Conservation (phyloP, 495 filamentous ascomycete genomes). For the Xylaria cubensis region DNA sequence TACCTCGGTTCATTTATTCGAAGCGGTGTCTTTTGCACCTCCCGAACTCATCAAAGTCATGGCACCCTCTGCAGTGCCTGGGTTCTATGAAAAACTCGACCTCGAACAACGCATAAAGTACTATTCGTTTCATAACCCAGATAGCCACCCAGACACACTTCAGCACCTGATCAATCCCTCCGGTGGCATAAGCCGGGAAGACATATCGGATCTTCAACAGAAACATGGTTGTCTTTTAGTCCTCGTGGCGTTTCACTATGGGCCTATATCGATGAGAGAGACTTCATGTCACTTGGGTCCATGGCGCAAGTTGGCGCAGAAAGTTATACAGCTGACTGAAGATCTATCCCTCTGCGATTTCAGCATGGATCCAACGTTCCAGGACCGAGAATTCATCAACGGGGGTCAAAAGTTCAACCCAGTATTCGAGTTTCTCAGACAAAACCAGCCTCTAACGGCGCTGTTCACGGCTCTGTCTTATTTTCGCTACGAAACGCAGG, state of each 20-base stretch:
- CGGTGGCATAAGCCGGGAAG: not conserved
- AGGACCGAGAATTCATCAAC: not conserved
- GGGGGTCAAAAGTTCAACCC: not conserved
- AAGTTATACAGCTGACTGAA: not conserved
- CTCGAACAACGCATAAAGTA: constrained; percentile 5
- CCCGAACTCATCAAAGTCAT: not conserved
- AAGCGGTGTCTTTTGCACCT: not conserved
- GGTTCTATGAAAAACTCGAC: not conserved
- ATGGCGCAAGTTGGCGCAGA: constrained; percentile 6
- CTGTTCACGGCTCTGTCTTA: constrained; percentile 3
- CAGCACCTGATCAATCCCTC: not conserved
- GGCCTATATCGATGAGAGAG: not conserved
- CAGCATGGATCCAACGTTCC: not conserved
- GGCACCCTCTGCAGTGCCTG: not conserved
- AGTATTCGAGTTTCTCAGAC: constrained; percentile 3
- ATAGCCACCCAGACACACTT: not conserved
- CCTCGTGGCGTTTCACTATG: not conserved
- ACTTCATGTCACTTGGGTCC: too few relatives aligned
- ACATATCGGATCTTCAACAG: constrained; percentile 4
- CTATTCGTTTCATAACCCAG: not conserved
- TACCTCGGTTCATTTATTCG: not conserved
- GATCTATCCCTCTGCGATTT: not conserved
- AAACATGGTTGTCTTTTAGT: not conserved
- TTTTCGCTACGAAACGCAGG: constrained; percentile 9
- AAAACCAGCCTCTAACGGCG: not conserved